Conservation (phyloP, 208 protist genomes). For the Trypanosomatidae sp. region DNA sequence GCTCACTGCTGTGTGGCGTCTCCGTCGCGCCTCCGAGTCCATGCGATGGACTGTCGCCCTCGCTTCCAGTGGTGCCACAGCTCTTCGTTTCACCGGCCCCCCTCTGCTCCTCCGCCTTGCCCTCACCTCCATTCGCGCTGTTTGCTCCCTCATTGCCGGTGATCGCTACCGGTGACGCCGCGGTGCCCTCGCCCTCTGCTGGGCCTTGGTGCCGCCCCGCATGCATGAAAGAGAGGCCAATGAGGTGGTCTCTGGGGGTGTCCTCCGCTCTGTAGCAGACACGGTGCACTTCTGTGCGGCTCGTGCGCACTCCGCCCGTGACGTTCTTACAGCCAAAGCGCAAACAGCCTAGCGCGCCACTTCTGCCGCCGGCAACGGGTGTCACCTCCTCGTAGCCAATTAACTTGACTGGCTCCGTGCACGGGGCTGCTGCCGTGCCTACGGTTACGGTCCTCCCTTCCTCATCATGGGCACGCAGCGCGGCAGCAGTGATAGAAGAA, state of each 20-base stretch:
- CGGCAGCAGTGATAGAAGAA: background rate
- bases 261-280: background rate
- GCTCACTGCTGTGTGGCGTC: conserved; percentile 8
- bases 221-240: background rate
- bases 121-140: background rate
- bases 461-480: background rate
- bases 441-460: background rate
- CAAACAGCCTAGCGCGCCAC: conserved; percentile 2
- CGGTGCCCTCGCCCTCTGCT: no score
- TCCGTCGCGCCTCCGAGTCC: conserved; percentile 10
- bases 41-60: background rate
- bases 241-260: background rate
- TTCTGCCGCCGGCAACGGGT: background rate
- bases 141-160: background rate
- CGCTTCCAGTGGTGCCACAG: background rate
- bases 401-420: background rate
- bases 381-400: conserved; percentile 28
- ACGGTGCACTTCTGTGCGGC: conserved; percentile 16
- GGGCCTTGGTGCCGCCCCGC: background rate
- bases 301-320: conserved; percentile 8
- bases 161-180: background rate
- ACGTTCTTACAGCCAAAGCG: conserved; percentile 5
- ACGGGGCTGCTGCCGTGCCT: background rate
- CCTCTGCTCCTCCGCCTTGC: background rate
- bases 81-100: background rate